phyloP scores from a whole-genome alignment of 2,329 filamentous ascomycete species.

The Exserohilum turcica region DNA sequence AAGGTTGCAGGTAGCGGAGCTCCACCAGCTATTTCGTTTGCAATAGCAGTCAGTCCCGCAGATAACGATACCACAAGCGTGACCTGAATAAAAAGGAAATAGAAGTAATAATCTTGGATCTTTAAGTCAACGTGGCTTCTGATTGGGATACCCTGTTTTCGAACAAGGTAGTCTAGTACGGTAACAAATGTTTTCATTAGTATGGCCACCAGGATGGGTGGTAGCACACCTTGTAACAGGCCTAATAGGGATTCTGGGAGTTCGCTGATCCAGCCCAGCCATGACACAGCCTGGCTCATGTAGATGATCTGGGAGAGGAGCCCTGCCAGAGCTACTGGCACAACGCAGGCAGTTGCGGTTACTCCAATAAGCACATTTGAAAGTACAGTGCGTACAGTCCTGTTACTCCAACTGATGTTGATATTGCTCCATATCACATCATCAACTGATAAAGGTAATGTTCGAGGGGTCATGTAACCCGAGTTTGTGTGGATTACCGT shows the following conservation, averaged over 20 bases:
- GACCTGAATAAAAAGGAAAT: slow-evolving; percentile 16
- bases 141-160: slow-evolving; percentile 8
- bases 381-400: slow-evolving; percentile 9
- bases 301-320: slow-evolving; percentile 20
- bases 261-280: slow-evolving; percentile 10
- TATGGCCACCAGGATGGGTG: slow-evolving; percentile 1
- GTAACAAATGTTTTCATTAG: slow-evolving; percentile 9
- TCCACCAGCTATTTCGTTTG: slow-evolving; percentile 8
- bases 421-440: slow-evolving; percentile 18
- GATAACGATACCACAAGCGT: slow-evolving; percentile 16
- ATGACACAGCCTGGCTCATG: slow-evolving; percentile 7
- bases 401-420: slow-evolving; percentile 10
- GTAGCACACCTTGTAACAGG: slow-evolving; percentile 13
- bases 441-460: slow-evolving; percentile 5
- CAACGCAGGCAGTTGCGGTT: slow-evolving; percentile 1
- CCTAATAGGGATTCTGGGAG: slow-evolving; percentile 11
- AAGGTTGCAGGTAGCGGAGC: slow-evolving; percentile 11
- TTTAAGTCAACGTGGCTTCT: slow-evolving; percentile 12
- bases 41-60: slow-evolving; percentile 16
- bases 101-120: slow-evolving; percentile 22
- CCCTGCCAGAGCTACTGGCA: slow-evolving; percentile 11
- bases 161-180: slow-evolving; percentile 4
- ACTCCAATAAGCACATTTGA: slow-evolving; percentile 9
- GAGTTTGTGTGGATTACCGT: slow-evolving; percentile 12
- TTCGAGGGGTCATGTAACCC: slow-evolving; percentile 13